phyloP scores from a whole-genome alignment of 148 eudicot genomes.

The Chenopodium album region DNA sequence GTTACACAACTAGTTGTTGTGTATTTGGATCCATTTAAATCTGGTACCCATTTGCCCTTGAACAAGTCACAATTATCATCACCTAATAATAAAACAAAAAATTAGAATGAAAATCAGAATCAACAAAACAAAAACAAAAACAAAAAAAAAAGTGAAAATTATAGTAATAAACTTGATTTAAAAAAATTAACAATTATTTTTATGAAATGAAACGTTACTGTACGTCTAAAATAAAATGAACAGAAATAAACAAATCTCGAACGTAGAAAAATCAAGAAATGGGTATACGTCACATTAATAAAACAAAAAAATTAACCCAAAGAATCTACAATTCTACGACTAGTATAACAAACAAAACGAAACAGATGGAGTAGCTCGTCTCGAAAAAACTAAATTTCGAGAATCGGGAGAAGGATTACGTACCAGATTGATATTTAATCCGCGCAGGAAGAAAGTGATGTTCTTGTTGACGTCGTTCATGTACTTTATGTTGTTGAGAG shows the following conservation, averaged over 20 bases:
- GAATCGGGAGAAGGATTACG: background rate
- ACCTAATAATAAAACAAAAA: conserved; percentile 1
- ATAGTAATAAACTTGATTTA: no score
- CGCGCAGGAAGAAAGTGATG: background rate
- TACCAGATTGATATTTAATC: conserved; percentile 13
- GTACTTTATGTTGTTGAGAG: conserved; percentile 2
- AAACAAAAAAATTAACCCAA: background rate
- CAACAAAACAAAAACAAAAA: background rate
- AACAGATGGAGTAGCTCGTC: background rate
- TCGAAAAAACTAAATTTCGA: background rate
- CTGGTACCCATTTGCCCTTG: conserved; percentile 60
- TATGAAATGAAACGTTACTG: no score
- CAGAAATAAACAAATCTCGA: background rate
- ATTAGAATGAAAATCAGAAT: background rate
- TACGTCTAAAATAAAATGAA: background rate
- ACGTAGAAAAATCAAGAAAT: background rate
- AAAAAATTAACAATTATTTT: no score
- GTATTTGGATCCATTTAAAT: conserved; percentile 39
- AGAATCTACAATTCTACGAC: background rate
- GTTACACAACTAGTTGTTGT: conserved; percentile 52
- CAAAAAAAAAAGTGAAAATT: no score
- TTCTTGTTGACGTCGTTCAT: background rate
- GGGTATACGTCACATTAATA: background rate
- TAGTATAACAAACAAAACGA: background rate
- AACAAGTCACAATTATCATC: conserved; percentile 49